Base-by-base conservation (phyloP, 495 filamentous ascomycete species). In the Penicillium mononematosum region DNA sequence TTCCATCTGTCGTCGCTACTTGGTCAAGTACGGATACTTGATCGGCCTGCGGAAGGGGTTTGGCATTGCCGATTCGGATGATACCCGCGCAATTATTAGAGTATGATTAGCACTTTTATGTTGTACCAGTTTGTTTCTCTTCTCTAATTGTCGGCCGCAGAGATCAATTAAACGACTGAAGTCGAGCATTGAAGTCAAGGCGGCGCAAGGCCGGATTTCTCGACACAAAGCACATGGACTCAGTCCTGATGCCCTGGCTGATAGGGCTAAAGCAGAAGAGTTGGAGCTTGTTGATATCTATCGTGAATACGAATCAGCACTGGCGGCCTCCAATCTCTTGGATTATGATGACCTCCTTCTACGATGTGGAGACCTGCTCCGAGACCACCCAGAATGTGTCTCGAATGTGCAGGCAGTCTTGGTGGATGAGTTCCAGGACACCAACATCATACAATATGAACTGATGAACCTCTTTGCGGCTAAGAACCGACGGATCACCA, bases 391-490 rank as follows among this genome's bases (percentile, higher is more conserved):
- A 1, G 75, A 85, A n/a, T 98, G 92, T 64, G 92, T 96, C 3
- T 86, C 86, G 4, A 96, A 96, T 67, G 84, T 99, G 17, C 86
- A 97, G 67, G 86, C 90, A 0, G 91, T 99, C 1, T 76, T 99
- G 42, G 94, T 99, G 59, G 95, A 99, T 64, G 95, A 99, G 64
- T 99, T 96, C 59, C 95, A 99, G 68, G 95, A 99, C 67, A 99
- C 95, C 1, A 99, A 99, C 60, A 76, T 88, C 17, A 86, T 96
- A 7, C 95, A 99, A 70, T 99, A 95, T 62, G 91, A 98, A 50
- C 73, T 99, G 45, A 97, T 97, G 92, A 87, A 85, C 48, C 81
- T 96, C 5, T 88, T 99, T 62, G 91, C 94, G 16, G 81, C 88
- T 24, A 67, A 76, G 34, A 78, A 82, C 45, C 82, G 84, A 53